Percentiles rank a stretch among this genome's conserved stretches.
phyloP scores from a whole-genome alignment of 345 rosid genomes.

The Lumnitzera littorea region DNA sequence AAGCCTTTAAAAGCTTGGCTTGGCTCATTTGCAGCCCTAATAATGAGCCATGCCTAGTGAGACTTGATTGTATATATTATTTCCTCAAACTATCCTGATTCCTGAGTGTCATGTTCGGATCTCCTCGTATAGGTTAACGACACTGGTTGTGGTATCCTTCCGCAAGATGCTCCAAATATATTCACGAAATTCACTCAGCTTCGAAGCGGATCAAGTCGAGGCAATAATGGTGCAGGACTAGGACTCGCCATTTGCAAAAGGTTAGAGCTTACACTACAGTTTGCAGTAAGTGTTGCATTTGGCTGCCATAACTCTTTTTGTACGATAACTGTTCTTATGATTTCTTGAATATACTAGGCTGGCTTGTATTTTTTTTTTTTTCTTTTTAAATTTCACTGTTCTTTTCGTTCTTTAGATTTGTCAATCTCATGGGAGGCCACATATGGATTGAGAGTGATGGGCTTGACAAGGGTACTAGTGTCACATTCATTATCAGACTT shows the following conservation, averaged over 20 bases:
- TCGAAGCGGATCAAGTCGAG: constrained; percentile 39
- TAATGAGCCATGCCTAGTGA: no score
- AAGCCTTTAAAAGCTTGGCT: no score
- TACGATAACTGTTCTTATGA: background rate
- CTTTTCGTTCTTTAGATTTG: constrained; percentile 41
- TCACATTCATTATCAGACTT: constrained; percentile 60
- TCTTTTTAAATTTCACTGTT: background rate
- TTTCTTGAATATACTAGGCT: constrained; percentile 11
- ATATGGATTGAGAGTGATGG: constrained; percentile 94
- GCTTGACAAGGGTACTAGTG: constrained; percentile 54
- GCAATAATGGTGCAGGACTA: constrained; percentile 56
- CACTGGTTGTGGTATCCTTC: constrained; percentile 75
- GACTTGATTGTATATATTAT: no score
- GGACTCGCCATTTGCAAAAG: constrained; percentile 92
- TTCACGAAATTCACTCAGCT: constrained; percentile 64
- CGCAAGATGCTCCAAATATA: constrained; percentile 61
- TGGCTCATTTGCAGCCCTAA: no score
- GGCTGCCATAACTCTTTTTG: no score
- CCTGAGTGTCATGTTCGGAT: background rate
- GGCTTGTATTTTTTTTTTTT: background rate
- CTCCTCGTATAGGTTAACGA: constrained; percentile 64
- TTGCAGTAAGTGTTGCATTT: background rate
- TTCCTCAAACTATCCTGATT: no score
- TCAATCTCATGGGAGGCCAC: constrained; percentile 89
- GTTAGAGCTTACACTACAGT: constrained; percentile 23